Evolutionary conservation across 1,284 basidiomycete species (phyloP).

Genomic region (Naganishia sp.): DNA sequence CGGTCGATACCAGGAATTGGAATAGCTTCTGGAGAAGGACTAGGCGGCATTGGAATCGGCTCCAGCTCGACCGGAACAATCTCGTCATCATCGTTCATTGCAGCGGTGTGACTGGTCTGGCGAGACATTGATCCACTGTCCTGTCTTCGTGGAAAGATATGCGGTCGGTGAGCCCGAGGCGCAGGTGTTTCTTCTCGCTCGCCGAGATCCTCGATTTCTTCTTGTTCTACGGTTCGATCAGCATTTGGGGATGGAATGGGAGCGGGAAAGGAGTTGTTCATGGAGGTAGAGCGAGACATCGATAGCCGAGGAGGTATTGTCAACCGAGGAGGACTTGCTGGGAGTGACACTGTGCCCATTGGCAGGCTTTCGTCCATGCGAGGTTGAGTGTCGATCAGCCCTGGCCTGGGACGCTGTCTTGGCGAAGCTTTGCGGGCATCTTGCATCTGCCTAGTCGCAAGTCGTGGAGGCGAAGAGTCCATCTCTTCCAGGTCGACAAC

Average conservation of each 20-base stretch:
- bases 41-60: constrained; percentile 16
- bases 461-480: constrained; percentile 3
- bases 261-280: neutral
- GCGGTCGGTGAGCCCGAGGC: neutral
- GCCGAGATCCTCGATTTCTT: constrained; percentile 18
- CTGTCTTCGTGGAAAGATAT: neutral
- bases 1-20: constrained; percentile 1
- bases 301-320: constrained; percentile 4
- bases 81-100: constrained; percentile 22
- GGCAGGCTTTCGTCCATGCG: neutral
- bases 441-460: too few species aligned
- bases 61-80: constrained; percentile 16
- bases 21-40: neutral
- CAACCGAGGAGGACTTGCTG: neutral
- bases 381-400: constrained; percentile 21
- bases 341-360: neutral
- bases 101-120: neutral
- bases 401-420: neutral
- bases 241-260: neutral
- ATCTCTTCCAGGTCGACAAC: constrained; percentile 14
- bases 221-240: neutral
- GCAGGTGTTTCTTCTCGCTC: constrained; percentile 16
- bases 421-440: neutral
- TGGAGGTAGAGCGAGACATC: constrained; percentile 4
- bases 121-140: neutral